Base-by-base conservation (phyloP, 2,329 filamentous ascomycete species). In the Colletotrichum cuscutae region DNA sequence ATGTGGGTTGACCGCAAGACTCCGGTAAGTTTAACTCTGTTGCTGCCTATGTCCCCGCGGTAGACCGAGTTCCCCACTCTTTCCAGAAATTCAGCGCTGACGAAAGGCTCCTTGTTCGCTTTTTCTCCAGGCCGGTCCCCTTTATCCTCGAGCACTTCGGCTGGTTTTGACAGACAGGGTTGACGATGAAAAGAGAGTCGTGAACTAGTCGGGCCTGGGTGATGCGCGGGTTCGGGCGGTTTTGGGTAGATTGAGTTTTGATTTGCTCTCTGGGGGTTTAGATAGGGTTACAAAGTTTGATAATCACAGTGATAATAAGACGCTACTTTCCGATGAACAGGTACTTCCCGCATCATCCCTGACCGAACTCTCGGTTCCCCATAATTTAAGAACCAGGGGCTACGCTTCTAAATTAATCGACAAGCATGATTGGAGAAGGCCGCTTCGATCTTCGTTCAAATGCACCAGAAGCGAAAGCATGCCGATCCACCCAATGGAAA, bases 1-100 rank as follows among this genome's bases (percentile, higher is more conserved):
- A 75, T 71, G 8, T 82, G 79, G 79, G 70, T 74, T 30, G 76
- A 76, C 59, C 76, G 74, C 58, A 80, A 82, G 80, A 82, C 80
- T 5, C 78, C 80, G 49, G 81, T 83, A 76, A 75, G 77, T 76
- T 28, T 49, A n/a, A 58, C 19, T 19, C 4, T 42, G 4, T 4
- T 13, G 13, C 35, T 22, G 42, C 42, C 59, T 5, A 49, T 26
- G 13, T 60, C n/a, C 57, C 15, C 26, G 28, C 37, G 32, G 12
- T 53, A n/a, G 26, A 26, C 28, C 46, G 59, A 24, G 2, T 8
- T 13, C 22, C 37, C 46, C 24, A 15, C 32, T 52, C 7, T 53
- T 5, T 57, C 58, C 59, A 63, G 56, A 35, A 64, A 22, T 72
- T 46, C 37, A n/a, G n/a, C 22, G 37, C 65, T 71, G 58, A 71